Evolutionary conservation across 2,329 filamentous ascomycete species (phyloP), one percentile per base, ranked within the genome.

Genomic region (Ophiostoma angusticollis): DNA sequence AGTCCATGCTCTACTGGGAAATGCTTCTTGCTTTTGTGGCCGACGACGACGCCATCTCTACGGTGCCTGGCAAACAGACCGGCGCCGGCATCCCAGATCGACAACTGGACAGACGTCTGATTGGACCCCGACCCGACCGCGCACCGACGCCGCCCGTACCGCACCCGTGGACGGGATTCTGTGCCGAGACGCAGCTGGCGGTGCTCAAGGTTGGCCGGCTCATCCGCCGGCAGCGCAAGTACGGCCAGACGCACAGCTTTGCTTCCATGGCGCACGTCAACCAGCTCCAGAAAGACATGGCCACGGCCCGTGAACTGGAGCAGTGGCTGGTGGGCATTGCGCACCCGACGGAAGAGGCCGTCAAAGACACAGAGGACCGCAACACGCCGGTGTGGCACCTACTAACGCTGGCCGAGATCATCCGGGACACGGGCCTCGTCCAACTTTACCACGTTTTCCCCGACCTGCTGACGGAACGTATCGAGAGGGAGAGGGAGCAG

Each of bases 1-100:
- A 72, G 48, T 66, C 67, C 17, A 54, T 73, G 29, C 64, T 72
- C 35, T 70, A 72, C 45, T 74, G 70, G 70, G 70, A 73, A 46
- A 73, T 73, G 70, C 57, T 72, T 4, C 63, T 72, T 35, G 67
- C 67, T 0, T 73, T 71, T 45, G 65, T 73, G 18, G 65, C 61
- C 42, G 60, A 62, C 46, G 61, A 60, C 35, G 56, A 46, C 33
- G 54, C 54, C 0, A 55, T 59, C 25, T 56, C 54, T 41, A 54
- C 51, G 2, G 52, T 58, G 9, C 56, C 56, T 25, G 50, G 52
- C n/a, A 31, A 43, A 13, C 14, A 28, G 5, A 16, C 28, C 1
- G 30, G 34, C 17, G n/a, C 16, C 2, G 7, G n/a, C n/a, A n/a
- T n/a, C n/a, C n/a, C n/a, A n/a, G n/a, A n/a, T n/a, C n/a, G n/a